Evolutionary conservation across 108 stramenopile species (phyloP), one percentile per base, ranked within the genome.

Genomic region (Cylindrotheca fusiformis): DNA sequence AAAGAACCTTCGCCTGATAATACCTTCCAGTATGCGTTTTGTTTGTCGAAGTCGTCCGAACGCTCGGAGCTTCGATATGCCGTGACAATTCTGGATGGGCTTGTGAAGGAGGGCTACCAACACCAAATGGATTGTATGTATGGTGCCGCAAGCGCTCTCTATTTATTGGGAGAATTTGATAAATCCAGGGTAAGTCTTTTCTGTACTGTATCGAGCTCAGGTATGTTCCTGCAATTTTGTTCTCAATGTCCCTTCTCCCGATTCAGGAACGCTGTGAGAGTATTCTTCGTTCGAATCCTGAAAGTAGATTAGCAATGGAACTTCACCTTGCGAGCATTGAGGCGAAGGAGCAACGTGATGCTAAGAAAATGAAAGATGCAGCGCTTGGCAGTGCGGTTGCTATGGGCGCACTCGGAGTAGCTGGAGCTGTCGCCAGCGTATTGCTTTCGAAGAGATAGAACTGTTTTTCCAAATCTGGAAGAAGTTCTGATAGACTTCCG

Each of bases 101-200:
- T 93, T 5, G 72, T 90, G 14, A 84, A 80, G 65, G 78, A 87
- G 12, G 88, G 86, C 21, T 93, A 88, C 58, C 76, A 77, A 33
- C 87, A 90, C 71, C 85, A 90, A 69, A 54, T 93, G 0, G 91
- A 93, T 68, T 90, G 88, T 58, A 88, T 93, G 88, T 85, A 84
- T 65, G 91, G 88, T 17, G 60, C 83, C 0, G 84, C 86, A 0
- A 72, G 75, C n/a, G 91, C 91, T 4, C 68, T 86, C 33, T 93
- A 93, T 58, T 71, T 89, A 24, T 68, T 93, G 57, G 83, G 76
- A 48, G 74, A 88, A 52, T 88, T 84, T 52, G 73, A 84, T 12
- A 75, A 80, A 61, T 69, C 80, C 4, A 74, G 84, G 33, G 75
- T 82, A 65, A 25, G 81, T 76, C 31, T n/a, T 21, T 19, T 18